Conservation (phyloP, 2,329 filamentous ascomycete genomes). For the Coniochaeta hoffmannii region DNA sequence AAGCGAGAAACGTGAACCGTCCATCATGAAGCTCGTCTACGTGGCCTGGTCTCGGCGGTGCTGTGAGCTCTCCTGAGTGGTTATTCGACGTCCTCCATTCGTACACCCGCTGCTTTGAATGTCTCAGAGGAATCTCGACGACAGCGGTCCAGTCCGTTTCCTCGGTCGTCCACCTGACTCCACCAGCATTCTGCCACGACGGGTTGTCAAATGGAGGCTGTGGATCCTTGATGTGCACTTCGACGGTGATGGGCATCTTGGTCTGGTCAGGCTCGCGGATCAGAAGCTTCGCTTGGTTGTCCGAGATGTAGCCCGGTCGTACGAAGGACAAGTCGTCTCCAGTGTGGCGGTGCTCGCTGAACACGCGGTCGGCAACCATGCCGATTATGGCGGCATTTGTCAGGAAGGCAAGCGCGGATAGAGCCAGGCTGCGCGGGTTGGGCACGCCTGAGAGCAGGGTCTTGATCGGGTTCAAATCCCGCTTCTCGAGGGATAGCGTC, state of each 20-base stretch:
- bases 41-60: constrained; percentile 64
- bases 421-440: constrained; percentile 57
- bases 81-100: constrained; percentile 84
- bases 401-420: constrained; percentile 60
- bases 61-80: constrained; percentile 72
- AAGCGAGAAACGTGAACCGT: constrained; percentile 83
- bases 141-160: constrained; percentile 77
- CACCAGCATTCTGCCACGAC: constrained; percentile 60
- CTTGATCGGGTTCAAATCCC: constrained; percentile 46
- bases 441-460: constrained; percentile 72
- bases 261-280: constrained; percentile 74
- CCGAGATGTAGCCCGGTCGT: constrained; percentile 79
- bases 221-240: constrained; percentile 50
- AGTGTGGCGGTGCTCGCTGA: constrained; percentile 65
- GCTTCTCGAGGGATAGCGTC: constrained; percentile 51
- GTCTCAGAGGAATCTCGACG: constrained; percentile 54
- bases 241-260: constrained; percentile 68
- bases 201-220: constrained; percentile 45
- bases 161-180: constrained; percentile 58
- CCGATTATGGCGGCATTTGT: constrained; percentile 65
- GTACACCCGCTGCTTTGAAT: constrained; percentile 67
- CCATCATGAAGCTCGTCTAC: constrained; percentile 53
- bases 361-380: constrained; percentile 71
- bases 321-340: constrained; percentile 75
- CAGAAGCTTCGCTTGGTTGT: constrained; percentile 70